These are phyloP conservation scores for Basidioascus undulatus DNA, from an alignment of 768 basidiomycete species.

Conservation along the genomic window DNA sequence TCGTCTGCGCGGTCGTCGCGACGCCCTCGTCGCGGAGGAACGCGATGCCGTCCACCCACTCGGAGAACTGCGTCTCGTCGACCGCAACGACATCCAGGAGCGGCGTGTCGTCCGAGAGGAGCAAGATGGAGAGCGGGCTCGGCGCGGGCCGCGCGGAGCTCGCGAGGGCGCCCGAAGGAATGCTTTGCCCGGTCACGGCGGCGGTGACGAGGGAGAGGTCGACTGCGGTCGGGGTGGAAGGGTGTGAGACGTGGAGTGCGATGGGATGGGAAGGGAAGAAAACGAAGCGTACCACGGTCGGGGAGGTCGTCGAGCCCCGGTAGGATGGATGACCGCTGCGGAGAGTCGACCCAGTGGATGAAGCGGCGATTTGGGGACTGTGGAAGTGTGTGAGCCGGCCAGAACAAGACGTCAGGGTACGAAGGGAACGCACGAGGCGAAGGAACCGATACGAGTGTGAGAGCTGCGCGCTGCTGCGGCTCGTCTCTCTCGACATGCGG, in stretches of 20 bases:
- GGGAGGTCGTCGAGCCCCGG: constrained; percentile 67
- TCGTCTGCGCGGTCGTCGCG: constrained; percentile 62
- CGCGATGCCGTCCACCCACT: constrained; percentile 84
- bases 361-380: constrained; percentile 5
- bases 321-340: constrained; percentile 38
- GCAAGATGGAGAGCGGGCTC: constrained; percentile 43
- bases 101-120: constrained; percentile 37
- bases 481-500: constrained; percentile 26
- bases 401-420: too few relatives aligned
- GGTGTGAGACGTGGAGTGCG: background rate
- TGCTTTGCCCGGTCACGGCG: constrained; percentile 28
- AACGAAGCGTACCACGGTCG: constrained; percentile 28
- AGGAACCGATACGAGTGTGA: constrained; percentile 75
- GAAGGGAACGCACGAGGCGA: constrained; percentile 35
- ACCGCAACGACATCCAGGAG: constrained; percentile 57
- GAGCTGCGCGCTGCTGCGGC: constrained; percentile 34
- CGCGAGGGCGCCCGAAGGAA: constrained; percentile 20
- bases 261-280: background rate
- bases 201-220: constrained; percentile 59
- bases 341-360: constrained; percentile 10
- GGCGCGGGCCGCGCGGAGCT: background rate
- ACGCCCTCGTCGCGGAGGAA: constrained; percentile 62
- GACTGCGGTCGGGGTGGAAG: constrained; percentile 16
- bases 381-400: too few relatives aligned
- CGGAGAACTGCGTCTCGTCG: constrained; percentile 57